These are phyloP conservation scores for Eucommia ulmoides DNA, from an alignment of 257 asterid genomes.

Conservation along the genomic window DNA sequence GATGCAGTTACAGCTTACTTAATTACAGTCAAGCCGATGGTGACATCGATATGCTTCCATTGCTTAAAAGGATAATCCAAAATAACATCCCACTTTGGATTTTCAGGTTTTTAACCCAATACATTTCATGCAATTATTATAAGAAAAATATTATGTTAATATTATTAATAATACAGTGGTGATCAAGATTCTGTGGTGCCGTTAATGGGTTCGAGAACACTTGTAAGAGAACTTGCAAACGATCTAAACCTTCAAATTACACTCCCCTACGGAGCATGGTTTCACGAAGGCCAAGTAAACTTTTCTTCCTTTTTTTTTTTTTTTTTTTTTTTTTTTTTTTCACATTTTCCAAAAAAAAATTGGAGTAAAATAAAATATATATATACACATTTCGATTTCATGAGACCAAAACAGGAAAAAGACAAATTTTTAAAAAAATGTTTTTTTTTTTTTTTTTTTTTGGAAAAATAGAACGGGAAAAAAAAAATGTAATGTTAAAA, in stretches of 20 bases:
- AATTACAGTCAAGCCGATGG: slow-evolving; percentile 16
- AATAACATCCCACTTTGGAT: slow-evolving; percentile 22
- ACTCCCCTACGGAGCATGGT: slow-evolving; percentile 56
- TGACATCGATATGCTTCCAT: slow-evolving; percentile 21
- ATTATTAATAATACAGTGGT: slow-evolving; percentile 30
- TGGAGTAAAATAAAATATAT: too few species aligned
- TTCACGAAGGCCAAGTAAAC: slow-evolving; percentile 21
- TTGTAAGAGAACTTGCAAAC: slow-evolving; percentile 44
- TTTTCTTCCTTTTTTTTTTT: not conserved
- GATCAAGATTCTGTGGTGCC: slow-evolving; percentile 91
- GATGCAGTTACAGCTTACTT: slow-evolving; percentile 16
- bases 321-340: not conserved
- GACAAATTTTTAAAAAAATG: too few species aligned
- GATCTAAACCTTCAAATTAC: slow-evolving; percentile 39
- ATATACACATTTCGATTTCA: too few species aligned
- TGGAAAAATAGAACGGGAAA: too few species aligned
- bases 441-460: too few species aligned
- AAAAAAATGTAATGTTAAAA: too few species aligned
- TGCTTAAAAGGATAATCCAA: slow-evolving; percentile 16
- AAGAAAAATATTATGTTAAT: not conserved
- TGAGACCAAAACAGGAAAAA: too few species aligned
- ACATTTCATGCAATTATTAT: not conserved
- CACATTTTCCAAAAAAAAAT: too few species aligned
- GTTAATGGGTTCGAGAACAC: slow-evolving; percentile 40
- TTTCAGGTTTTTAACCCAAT: slow-evolving; percentile 16